These are phyloP conservation scores for Phaeophleospora eucalypticola DNA, from an alignment of 2,329 filamentous ascomycete species.

Conservation along the genomic window DNA sequence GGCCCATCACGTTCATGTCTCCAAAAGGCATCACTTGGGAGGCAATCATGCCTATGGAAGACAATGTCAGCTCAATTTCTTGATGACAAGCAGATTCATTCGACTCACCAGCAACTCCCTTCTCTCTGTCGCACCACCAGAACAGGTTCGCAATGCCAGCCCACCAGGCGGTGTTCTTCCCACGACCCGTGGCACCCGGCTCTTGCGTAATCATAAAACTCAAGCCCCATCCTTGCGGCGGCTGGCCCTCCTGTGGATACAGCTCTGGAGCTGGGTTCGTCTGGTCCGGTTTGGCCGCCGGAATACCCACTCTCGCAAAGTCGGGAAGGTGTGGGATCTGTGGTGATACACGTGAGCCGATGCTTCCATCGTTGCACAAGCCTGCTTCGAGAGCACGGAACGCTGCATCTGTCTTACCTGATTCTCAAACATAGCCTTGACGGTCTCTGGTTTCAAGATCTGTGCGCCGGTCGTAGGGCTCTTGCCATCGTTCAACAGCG, in stretches of 20 bases:
- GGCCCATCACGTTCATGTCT: constrained; percentile 31
- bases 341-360: constrained; percentile 33
- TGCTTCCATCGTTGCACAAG: background rate
- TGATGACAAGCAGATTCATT: constrained; percentile 4
- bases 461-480: constrained; percentile 53
- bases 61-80: background rate
- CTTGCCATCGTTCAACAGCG: constrained; percentile 61
- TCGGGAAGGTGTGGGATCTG: constrained; percentile 38
- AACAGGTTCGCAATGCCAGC: constrained; percentile 36
- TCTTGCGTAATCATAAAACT: constrained; percentile 34
- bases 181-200: constrained; percentile 33
- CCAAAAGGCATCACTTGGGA: constrained; percentile 37
- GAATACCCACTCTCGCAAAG: constrained; percentile 33
- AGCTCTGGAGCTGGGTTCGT: constrained; percentile 40
- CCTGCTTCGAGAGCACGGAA: background rate
- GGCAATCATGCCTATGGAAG: constrained; percentile 32
- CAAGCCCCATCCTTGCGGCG: constrained; percentile 63
- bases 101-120: constrained; percentile 28
- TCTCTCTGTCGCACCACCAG: constrained; percentile 37
- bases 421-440: constrained; percentile 59
- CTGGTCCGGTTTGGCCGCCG: constrained; percentile 32
- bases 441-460: constrained; percentile 55
- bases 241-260: constrained; percentile 35
- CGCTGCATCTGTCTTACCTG: constrained; percentile 1
- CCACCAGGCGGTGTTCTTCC: constrained; percentile 34